Percentiles rank a stretch among this genome's conserved stretches.
Evolutionary conservation across 2,329 filamentous ascomycete species (phyloP).

Genomic region (Balansia obtecta): DNA sequence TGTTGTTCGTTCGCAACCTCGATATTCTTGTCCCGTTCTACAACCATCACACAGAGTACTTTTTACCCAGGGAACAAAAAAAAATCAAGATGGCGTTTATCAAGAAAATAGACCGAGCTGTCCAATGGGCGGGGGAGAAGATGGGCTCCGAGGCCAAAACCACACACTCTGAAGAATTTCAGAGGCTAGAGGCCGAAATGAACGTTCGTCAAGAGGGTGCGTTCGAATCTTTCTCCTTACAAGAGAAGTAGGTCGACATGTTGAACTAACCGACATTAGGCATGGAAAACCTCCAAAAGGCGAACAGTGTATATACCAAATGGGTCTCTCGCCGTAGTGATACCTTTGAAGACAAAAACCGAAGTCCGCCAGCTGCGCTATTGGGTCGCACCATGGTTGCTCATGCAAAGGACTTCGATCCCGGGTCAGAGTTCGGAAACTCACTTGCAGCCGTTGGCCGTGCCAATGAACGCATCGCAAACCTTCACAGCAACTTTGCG

Average conservation of each 20-base stretch:
- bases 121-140: constrained; percentile 95
- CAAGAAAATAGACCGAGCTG: constrained; percentile 90
- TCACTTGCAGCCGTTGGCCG: constrained; percentile 69
- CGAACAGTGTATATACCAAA: constrained; percentile 78
- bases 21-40: not conserved
- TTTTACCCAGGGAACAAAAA: constrained; percentile 5
- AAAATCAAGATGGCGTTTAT: constrained; percentile 50
- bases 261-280: constrained; percentile 35
- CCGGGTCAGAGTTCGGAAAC: constrained; percentile 81
- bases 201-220: constrained; percentile 72
- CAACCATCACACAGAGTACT: not conserved
- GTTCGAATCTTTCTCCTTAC: not conserved
- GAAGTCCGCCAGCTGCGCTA: constrained; percentile 65
- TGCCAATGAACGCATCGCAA: constrained; percentile 76
- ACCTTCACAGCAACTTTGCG: constrained; percentile 75
- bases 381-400: constrained; percentile 75
- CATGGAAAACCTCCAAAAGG: constrained; percentile 79
- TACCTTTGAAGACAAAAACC: constrained; percentile 71
- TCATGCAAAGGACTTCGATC: constrained; percentile 88
- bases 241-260: too few relatives aligned
- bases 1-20: not conserved
- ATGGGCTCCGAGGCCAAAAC: constrained; percentile 91
- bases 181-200: constrained; percentile 82
- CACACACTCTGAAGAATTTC: constrained; percentile 80
- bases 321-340: constrained; percentile 77